Percentiles rank a stretch among this genome's conserved stretches.
Conservation (phyloP, 257 asterid genomes). For the Salvia rosmarinus region DNA sequence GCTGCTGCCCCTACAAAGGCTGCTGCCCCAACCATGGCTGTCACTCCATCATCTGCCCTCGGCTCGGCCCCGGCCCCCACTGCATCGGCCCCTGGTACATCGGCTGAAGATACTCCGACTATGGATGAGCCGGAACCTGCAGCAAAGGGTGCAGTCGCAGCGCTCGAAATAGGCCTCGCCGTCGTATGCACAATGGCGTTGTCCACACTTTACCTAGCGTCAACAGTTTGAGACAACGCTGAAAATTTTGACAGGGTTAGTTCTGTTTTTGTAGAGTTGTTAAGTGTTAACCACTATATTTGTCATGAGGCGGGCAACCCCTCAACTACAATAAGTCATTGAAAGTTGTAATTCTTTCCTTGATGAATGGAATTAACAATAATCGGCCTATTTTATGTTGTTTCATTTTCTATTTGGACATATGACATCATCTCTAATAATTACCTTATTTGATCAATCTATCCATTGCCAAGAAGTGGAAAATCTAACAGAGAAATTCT, state of each 20-base stretch:
- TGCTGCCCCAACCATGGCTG: not conserved
- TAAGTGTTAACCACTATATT: not conserved
- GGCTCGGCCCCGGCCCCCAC: not conserved
- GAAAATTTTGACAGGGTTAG: conserved; percentile 1
- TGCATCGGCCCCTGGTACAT: not conserved
- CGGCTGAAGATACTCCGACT: not conserved
- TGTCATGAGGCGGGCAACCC: conserved; percentile 21
- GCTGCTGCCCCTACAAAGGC: conserved; percentile 2
- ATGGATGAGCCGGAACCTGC: not conserved
- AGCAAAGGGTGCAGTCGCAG: conserved; percentile 14
- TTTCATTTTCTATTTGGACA: not conserved
- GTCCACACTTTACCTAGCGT: conserved; percentile 33
- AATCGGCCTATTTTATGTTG: not conserved
- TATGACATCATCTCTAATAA: not conserved
- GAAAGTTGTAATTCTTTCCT: conserved; percentile 27
- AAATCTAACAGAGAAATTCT: no score
- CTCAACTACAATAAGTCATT: conserved; percentile 25
- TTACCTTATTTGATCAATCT: not conserved
- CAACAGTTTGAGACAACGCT: conserved; percentile 20
- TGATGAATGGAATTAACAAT: conserved; percentile 18
- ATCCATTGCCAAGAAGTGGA: no score
- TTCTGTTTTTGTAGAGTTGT: not conserved
- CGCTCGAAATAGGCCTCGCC: conserved; percentile 16
- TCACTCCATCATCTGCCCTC: not conserved
- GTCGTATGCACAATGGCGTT: conserved; percentile 22